Evolutionary conservation across 2,329 filamentous ascomycete genomes (phyloP).

Genomic region (Aspergillus thermomutatus): DNA sequence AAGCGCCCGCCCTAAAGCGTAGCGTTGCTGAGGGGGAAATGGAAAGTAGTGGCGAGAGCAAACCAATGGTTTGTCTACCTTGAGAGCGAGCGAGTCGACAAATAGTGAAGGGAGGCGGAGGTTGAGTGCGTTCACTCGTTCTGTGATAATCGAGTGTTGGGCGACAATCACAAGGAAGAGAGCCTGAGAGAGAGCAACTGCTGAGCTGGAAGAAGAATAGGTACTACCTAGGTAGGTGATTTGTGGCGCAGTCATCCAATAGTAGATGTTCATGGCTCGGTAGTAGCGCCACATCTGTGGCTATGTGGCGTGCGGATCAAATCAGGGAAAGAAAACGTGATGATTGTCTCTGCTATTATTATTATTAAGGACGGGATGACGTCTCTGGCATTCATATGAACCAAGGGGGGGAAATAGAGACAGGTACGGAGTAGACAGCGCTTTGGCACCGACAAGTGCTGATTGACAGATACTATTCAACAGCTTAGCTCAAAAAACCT

Average conservation of each 20-base stretch:
- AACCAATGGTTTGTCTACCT: constrained; percentile 6
- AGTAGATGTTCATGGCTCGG: neutral
- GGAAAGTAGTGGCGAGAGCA: constrained; percentile 1
- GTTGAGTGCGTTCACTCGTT: neutral
- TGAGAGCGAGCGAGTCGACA: constrained; percentile 1
- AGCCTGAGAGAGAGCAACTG: neutral
- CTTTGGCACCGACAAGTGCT: neutral
- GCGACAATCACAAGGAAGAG: neutral
- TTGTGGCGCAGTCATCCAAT: constrained; percentile 8
- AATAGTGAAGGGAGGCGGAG: neutral
- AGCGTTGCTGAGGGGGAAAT: constrained; percentile 6
- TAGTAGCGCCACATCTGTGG: constrained; percentile 10
- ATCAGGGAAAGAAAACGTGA: neutral
- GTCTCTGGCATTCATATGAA: constrained; percentile 7
- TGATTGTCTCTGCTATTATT: neutral
- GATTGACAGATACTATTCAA: neutral
- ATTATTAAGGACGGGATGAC: constrained; percentile 16
- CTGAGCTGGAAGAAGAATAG: neutral
- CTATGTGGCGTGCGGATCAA: constrained; percentile 3
- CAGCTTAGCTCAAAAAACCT: neutral
- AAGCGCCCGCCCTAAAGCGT: constrained; percentile 24
- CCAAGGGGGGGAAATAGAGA: neutral
- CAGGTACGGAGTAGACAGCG: neutral
- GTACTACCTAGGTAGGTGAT: neutral
- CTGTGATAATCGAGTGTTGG: neutral